These are phyloP conservation scores for Urochloa ruziziensis DNA, from an alignment of 176 grass and related monocot species.

Conservation along the genomic window DNA sequence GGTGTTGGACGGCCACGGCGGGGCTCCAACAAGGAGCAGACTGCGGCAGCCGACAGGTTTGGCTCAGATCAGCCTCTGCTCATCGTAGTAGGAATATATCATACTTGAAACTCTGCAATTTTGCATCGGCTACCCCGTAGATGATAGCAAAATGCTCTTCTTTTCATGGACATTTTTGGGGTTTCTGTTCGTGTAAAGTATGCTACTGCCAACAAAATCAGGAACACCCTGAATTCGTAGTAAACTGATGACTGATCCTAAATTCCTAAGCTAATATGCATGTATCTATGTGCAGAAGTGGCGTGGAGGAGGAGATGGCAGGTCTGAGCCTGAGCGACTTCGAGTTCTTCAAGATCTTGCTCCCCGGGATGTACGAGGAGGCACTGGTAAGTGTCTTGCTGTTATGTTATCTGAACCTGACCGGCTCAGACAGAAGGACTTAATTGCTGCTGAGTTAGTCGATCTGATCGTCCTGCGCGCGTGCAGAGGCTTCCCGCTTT, in stretches of 20 bases:
- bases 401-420: background rate
- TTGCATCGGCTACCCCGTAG: too few relatives aligned
- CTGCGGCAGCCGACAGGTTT: background rate
- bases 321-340: background rate
- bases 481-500: slow-evolving; percentile 35
- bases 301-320: background rate
- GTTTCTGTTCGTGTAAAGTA: too few relatives aligned
- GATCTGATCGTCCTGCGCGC: background rate
- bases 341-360: slow-evolving; percentile 43
- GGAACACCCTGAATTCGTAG: background rate
- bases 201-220: too few relatives aligned
- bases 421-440: too few relatives aligned
- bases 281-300: background rate
- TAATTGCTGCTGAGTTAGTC: background rate
- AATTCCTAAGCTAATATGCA: background rate
- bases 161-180: too few relatives aligned
- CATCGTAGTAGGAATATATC: background rate
- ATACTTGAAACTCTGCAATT: too few relatives aligned
- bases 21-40: background rate
- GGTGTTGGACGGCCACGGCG: background rate
- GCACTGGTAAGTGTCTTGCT: background rate
- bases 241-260: too few relatives aligned
- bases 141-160: too few relatives aligned
- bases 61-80: background rate
- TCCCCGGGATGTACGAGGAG: background rate